Percentiles rank a stretch among this genome's conserved stretches.
Conservation (phyloP, 305 asterid species). For the Fraxinus sp. region DNA sequence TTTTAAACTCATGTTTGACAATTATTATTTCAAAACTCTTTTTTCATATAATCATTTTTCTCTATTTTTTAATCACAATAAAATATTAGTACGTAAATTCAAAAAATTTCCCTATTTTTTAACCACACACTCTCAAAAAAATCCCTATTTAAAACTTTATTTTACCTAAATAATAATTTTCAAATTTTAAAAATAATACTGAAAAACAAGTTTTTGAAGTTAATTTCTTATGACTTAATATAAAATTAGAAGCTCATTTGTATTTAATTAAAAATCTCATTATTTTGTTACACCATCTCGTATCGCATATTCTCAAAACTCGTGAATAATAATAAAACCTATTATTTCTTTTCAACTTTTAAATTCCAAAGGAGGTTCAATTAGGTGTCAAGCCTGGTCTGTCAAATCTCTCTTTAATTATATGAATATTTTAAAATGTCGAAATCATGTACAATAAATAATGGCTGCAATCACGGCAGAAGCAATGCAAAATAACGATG, state of each 20-base stretch:
- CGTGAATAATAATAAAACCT: neutral
- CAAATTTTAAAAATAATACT: too few relatives aligned
- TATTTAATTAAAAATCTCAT: neutral
- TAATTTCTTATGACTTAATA: too few relatives aligned
- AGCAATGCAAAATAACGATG: conserved; percentile 4
- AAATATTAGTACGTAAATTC: too few relatives aligned
- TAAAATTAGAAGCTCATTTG: neutral
- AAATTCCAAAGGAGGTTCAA: neutral
- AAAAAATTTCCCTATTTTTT: too few relatives aligned
- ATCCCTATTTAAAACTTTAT: too few relatives aligned
- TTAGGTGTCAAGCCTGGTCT: neutral
- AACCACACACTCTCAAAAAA: too few relatives aligned
- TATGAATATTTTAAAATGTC: neutral
- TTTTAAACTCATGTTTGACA: too few relatives aligned
- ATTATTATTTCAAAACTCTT: too few relatives aligned
- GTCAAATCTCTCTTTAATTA: neutral
- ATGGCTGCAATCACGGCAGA: conserved; percentile 35
- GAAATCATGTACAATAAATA: neutral
- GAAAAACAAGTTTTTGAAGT: too few relatives aligned
- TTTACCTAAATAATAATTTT: too few relatives aligned
- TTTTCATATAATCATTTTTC: too few relatives aligned
- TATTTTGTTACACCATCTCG: neutral
- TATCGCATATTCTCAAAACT: neutral
- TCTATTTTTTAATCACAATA: too few relatives aligned
- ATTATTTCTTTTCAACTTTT: neutral